Percentiles rank a stretch among this genome's conserved stretches.
Conservation (phyloP, 1,284 basidiomycete species). For the Mycena citricolor region DNA sequence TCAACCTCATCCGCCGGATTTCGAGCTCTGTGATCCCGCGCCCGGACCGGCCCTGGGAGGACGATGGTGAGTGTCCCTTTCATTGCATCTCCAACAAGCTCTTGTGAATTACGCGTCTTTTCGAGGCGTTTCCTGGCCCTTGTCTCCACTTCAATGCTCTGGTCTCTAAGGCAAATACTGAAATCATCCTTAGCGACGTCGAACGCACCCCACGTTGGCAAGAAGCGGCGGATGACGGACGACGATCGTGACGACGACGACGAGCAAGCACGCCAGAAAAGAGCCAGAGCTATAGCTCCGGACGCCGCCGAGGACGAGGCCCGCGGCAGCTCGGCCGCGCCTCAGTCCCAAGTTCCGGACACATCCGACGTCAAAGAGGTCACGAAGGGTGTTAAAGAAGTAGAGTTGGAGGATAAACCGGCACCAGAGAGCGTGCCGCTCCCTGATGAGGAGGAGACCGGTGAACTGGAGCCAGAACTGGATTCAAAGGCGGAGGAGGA, state of each 20-base stretch:
- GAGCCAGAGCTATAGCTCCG: constrained; percentile 33
- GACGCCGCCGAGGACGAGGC: constrained; percentile 24
- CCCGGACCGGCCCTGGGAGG: constrained; percentile 70
- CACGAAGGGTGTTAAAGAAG: constrained; percentile 66
- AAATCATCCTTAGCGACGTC: constrained; percentile 55
- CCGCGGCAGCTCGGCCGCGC: constrained; percentile 23
- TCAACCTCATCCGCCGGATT: constrained; percentile 67
- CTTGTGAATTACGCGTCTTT: constrained; percentile 19
- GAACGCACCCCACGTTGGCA: constrained; percentile 64
- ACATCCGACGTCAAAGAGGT: constrained; percentile 64
- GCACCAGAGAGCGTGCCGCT: constrained; percentile 51
- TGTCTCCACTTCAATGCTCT: constrained; percentile 19
- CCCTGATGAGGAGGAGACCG: constrained; percentile 45
- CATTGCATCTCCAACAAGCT: constrained; percentile 20
- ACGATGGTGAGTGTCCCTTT: constrained; percentile 57
- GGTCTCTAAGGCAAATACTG: constrained; percentile 22
- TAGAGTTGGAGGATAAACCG: constrained; percentile 53
- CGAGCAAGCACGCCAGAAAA: constrained; percentile 47
- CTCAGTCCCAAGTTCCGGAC: constrained; percentile 31
- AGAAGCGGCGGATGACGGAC: constrained; percentile 62
- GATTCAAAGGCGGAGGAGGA: too few relatives aligned
- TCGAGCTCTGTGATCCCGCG: constrained; percentile 69
- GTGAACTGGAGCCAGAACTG: constrained; percentile 31
- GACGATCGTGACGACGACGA: constrained; percentile 47
- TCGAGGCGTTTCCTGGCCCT: constrained; percentile 18